Evolutionary conservation across 2,329 filamentous ascomycete genomes (phyloP).

Genomic region (Gaeumannomyces tritici): DNA sequence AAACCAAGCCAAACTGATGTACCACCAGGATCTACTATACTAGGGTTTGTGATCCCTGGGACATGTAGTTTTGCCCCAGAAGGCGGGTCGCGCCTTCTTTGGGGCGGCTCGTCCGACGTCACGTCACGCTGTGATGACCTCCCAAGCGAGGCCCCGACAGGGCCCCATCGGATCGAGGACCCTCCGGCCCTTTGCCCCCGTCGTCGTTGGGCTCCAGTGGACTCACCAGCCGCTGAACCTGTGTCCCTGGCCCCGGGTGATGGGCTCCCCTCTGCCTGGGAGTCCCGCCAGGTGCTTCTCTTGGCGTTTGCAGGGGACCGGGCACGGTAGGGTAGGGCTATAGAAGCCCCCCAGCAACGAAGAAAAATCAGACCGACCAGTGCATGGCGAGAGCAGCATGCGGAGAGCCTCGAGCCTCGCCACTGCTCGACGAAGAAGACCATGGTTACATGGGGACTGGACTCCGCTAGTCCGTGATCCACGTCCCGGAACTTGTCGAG

Average conservation of each 20-base stretch:
- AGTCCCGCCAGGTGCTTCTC: background rate
- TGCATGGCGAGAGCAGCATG: background rate
- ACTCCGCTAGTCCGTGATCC: background rate
- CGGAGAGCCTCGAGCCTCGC: no score
- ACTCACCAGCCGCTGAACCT: background rate
- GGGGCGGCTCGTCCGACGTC: background rate
- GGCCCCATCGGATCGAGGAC: background rate
- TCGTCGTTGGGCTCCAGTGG: background rate
- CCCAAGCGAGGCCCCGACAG: background rate
- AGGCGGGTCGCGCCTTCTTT: background rate
- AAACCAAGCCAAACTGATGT: no score
- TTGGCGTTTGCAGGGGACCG: background rate
- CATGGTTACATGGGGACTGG: background rate
- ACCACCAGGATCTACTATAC: no score
- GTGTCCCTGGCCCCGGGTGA: background rate
- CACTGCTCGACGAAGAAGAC: background rate
- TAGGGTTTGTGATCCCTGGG: no score
- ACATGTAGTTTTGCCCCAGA: background rate
- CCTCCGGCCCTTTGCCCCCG: background rate
- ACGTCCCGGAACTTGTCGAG: background rate
- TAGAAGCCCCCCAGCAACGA: background rate
- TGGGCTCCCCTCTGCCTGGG: background rate
- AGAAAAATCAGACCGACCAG: background rate
- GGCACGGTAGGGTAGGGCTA: no score
- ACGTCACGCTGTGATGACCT: background rate